Base-by-base conservation (phyloP, 179 eudicot genomes). In the Beta macrorhiza region DNA sequence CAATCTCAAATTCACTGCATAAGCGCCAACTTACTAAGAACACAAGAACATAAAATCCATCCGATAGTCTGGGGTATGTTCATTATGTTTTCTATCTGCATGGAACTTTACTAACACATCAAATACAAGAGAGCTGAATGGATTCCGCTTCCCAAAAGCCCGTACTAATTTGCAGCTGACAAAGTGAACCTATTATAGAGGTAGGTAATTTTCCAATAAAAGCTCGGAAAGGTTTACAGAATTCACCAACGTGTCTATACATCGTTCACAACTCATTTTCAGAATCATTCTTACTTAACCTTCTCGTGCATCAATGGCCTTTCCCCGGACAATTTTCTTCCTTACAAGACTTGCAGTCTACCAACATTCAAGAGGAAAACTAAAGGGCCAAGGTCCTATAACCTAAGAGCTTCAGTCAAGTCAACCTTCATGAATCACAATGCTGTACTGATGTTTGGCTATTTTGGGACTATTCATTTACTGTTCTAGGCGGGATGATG, bases 1-100 rank as follows among this genome's bases (percentile, higher is more conserved):
- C 65, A 37, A 74, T 45, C 45, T 81, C 67, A 84, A 73, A 25
- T 63, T 67, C 57, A 78, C 65, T 14, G 56, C 44, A 52, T 72
- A 64, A 55, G 58, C 17, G 44, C 52, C 73, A 77, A 59, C 55
- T 78, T 51, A 58, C 1, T 67, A 62, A 74, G 49, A 77, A 72
- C 73, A 57, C 25, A 57, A 67, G 74, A 75, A 47, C 2, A 51
- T 17, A 25, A 25, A 17, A 45, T n/a, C 61, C 58, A 67, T 65
- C 45, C 49, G 71, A 71, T 19, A 17, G 63, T 14, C 22, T 2
- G 65, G 42, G 7, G 47, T n/a, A 13, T 7, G 10, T 8, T 0
- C 62, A 67, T 67, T 45, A 56, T 47, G 0, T 29, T 63, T 56
- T 52, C n/a, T 52, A 52, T 62, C 16, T 7, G 7, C 25, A 47